phyloP scores from a whole-genome alignment of 164 flowering plant species.

The Litsea cubeba region DNA sequence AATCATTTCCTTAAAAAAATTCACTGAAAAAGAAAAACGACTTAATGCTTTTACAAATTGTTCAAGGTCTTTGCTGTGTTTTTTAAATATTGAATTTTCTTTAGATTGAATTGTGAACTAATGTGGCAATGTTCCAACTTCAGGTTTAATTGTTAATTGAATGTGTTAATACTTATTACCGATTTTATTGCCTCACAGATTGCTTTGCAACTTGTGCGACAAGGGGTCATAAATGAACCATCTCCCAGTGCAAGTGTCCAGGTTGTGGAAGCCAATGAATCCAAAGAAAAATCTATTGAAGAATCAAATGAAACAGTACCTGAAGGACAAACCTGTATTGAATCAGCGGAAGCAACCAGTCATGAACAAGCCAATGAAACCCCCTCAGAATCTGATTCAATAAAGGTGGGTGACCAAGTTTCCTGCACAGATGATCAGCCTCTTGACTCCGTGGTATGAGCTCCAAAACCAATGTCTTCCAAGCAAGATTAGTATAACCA shows the following conservation, averaged over 20 bases:
- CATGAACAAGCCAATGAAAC: conserved; percentile 16
- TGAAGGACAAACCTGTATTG: conserved; percentile 19
- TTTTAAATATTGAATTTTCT: too few species aligned
- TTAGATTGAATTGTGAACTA: too few species aligned
- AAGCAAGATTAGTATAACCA: not conserved
- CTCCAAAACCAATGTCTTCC: not conserved
- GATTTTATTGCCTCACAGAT: conserved; percentile 39
- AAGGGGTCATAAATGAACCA: conserved; percentile 41
- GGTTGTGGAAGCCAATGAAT: conserved; percentile 21
- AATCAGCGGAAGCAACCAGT: conserved; percentile 15
- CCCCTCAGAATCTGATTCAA: conserved; percentile 14
- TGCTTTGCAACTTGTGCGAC: conserved; percentile 79
- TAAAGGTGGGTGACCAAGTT: conserved; percentile 16
- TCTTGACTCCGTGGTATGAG: conserved; percentile 38
- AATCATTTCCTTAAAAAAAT: not conserved
- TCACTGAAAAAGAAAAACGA: not conserved
- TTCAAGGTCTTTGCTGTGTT: not conserved
- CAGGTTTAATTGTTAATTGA: too few species aligned
- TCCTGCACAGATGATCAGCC: conserved; percentile 19
- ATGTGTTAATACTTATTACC: too few species aligned
- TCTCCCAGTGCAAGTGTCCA: conserved; percentile 21
- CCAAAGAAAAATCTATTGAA: conserved; percentile 15
- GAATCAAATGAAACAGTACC: conserved; percentile 17
- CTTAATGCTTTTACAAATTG: not conserved
- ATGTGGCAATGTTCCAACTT: too few species aligned